A percentile compares a stretch with the other conserved stretches of the same genome.
phyloP scores from a whole-genome alignment of 2,329 filamentous ascomycete species.

The Ophiostoma tasmaniense region DNA sequence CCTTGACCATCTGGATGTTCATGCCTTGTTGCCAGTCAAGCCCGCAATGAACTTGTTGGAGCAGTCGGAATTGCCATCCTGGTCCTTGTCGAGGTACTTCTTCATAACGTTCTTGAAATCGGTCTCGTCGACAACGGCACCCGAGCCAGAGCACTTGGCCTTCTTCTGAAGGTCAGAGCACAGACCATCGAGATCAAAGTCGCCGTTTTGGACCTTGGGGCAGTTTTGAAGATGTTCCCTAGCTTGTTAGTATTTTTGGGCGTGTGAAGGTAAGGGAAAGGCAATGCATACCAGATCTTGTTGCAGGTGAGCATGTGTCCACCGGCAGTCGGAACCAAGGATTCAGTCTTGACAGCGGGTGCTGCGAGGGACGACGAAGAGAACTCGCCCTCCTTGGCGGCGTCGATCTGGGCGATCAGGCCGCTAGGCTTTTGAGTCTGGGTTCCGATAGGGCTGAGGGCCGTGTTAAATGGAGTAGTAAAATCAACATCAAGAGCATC shows the following conservation, averaged over 20 bases:
- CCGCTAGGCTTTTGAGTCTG: slow-evolving; percentile 47
- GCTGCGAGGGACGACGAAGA: slow-evolving; percentile 16
- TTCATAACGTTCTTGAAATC: slow-evolving; percentile 77
- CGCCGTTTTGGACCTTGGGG: slow-evolving; percentile 78
- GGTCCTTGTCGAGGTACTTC: slow-evolving; percentile 47
- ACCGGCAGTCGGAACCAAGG: slow-evolving; percentile 34
- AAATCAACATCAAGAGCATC: slow-evolving; percentile 80
- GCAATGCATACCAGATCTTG: slow-evolving; percentile 73
- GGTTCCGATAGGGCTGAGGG: slow-evolving; percentile 33
- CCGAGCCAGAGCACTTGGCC: slow-evolving; percentile 85
- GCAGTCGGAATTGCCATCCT: slow-evolving; percentile 20
- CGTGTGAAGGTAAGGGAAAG: no score
- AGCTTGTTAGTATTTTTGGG: slow-evolving; percentile 18
- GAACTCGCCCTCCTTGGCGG: slow-evolving; percentile 56
- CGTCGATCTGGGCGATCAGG: slow-evolving; percentile 70
- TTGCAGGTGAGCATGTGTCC: slow-evolving; percentile 65
- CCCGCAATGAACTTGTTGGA: slow-evolving; percentile 8
- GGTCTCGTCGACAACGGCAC: slow-evolving; percentile 78
- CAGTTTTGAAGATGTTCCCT: slow-evolving; percentile 89
- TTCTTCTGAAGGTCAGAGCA: slow-evolving; percentile 92
- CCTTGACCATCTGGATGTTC: background rate
- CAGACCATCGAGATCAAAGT: slow-evolving; percentile 86
- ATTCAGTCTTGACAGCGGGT: slow-evolving; percentile 45
- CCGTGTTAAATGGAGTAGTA: slow-evolving; percentile 68
- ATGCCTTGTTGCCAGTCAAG: background rate